Conservation (phyloP, 495 filamentous ascomycete genomes). For the Penicillium psychrofluorescens region DNA sequence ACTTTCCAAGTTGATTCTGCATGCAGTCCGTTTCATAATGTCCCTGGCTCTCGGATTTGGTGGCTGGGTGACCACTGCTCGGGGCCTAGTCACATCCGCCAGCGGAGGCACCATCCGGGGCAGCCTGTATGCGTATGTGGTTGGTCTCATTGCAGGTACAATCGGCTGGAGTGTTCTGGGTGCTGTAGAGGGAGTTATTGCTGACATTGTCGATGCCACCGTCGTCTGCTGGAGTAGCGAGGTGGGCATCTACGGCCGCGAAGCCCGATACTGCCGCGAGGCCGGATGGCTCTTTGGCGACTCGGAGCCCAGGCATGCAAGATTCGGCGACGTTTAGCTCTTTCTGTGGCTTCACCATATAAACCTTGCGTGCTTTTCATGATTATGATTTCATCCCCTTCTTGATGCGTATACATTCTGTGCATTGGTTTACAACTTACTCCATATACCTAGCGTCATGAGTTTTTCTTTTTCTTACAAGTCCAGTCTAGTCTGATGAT, state of each 20-base stretch:
- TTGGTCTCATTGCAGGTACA: constrained; percentile 81
- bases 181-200: constrained; percentile 89
- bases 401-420: neutral
- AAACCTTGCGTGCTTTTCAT: neutral
- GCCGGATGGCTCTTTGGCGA: constrained; percentile 77
- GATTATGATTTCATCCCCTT: neutral
- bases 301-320: constrained; percentile 10
- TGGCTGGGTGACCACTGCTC: constrained; percentile 93
- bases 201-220: constrained; percentile 85
- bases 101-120: constrained; percentile 53
- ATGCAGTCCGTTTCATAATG: constrained; percentile 85
- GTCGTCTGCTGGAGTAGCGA: constrained; percentile 94
- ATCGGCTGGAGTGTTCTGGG: constrained; percentile 95
- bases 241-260: constrained; percentile 56
- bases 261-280: constrained; percentile 78
- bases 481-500: too few relatives aligned
- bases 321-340: constrained; percentile 8
- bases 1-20: constrained; percentile 83
- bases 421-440: too few relatives aligned
- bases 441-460: too few relatives aligned
- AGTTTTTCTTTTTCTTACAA: too few relatives aligned
- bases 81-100: constrained; percentile 53
- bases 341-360: neutral
- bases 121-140: constrained; percentile 92
- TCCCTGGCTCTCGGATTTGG: constrained; percentile 83